phyloP scores from a whole-genome alignment of 768 basidiomycete species.

The Ramaria sp. region DNA sequence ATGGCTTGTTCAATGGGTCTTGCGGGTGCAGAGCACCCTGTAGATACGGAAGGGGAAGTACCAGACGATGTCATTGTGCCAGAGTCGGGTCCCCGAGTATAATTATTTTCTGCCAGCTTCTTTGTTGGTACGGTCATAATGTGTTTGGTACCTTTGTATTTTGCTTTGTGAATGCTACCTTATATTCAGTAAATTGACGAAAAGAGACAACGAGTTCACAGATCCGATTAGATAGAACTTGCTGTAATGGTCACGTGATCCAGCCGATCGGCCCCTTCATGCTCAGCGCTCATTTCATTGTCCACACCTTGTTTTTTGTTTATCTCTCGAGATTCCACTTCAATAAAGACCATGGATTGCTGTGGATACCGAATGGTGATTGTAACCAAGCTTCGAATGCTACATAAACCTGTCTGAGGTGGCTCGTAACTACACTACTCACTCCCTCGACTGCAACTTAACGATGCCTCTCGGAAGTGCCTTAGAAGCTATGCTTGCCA shows the following conservation, averaged over 20 bases:
- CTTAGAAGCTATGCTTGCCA: too few relatives aligned
- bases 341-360: too few relatives aligned
- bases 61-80: background rate
- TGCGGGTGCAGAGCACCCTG: background rate
- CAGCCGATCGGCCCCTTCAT: background rate
- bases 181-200: too few relatives aligned
- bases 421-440: too few relatives aligned
- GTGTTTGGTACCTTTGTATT: background rate
- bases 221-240: too few relatives aligned
- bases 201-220: too few relatives aligned
- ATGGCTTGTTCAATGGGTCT: conserved; percentile 15
- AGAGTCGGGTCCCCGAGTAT: background rate
- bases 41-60: background rate
- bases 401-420: too few relatives aligned
- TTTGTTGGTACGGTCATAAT: background rate
- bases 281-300: background rate
- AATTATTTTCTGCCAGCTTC: background rate
- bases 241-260: background rate
- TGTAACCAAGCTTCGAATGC: too few relatives aligned
- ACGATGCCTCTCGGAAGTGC: too few relatives aligned
- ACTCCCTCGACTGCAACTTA: too few relatives aligned
- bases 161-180: background rate
- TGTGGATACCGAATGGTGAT: too few relatives aligned
- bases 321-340: too few relatives aligned
- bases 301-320: background rate